phyloP scores from a whole-genome alignment of 129 eudicot genomes.

The Daucus carota region DH1_v3.0 NC_030388.2:22670501-22671000 shows the following conservation, averaged over 20 bases:
- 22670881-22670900: conserved; percentile 18
- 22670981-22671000: conserved; percentile 96
- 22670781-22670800: not conserved
- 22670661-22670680: not conserved
- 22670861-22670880: not conserved
- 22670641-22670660: conserved; percentile 28
- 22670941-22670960: conserved; percentile 88
- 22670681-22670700: not conserved
- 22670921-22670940: conserved; percentile 74
- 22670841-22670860: not conserved
- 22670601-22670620: conserved; percentile 61
- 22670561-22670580: conserved; percentile 87
- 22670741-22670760: not conserved
- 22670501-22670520: conserved; percentile 96
- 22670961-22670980: conserved; percentile 44
- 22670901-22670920: conserved; percentile 85
- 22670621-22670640: conserved; percentile 88
- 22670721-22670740: not conserved
- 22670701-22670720: not conserved
- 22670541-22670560: conserved; percentile 87
- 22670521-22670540: conserved; percentile 65
- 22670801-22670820: not conserved
- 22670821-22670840: not conserved
- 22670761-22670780: not conserved
- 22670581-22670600: conserved; percentile 84